These are phyloP conservation scores for Coemansia sp. DNA, from an alignment of 192 early-diverging fungal genomes.

Conservation along the genomic window DNA sequence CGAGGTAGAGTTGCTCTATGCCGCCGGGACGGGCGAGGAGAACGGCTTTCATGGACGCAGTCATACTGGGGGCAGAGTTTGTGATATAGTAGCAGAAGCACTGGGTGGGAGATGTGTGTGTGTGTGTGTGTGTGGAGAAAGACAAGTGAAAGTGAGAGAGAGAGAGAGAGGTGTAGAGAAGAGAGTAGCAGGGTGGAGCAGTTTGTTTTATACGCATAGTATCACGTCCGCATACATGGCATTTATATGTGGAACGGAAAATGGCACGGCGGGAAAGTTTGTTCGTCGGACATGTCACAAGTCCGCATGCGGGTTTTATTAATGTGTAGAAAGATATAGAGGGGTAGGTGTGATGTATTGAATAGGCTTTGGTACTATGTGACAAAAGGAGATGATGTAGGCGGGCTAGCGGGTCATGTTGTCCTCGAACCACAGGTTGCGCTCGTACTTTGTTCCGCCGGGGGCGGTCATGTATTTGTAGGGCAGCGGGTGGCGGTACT, in stretches of 20 bases:
- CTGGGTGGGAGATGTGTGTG: too few species aligned
- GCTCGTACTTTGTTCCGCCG: constrained; percentile 53
- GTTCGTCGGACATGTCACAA: too few species aligned
- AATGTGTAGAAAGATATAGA: too few species aligned
- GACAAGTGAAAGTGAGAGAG: too few species aligned
- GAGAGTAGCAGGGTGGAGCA: not conserved
- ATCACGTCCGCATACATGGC: too few species aligned
- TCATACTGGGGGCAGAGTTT: not conserved
- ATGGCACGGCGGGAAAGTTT: too few species aligned
- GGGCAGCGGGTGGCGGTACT: constrained; percentile 77
- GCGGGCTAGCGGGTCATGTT: constrained; percentile 27
- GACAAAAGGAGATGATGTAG: too few species aligned
- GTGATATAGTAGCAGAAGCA: not conserved
- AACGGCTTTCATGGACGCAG: constrained; percentile 47
- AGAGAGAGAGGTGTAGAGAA: not conserved
- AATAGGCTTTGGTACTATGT: too few species aligned
- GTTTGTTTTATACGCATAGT: not conserved
- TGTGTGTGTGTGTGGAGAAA: too few species aligned
- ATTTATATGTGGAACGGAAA: too few species aligned
- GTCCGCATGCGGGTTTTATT: too few species aligned
- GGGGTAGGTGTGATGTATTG: too few species aligned
- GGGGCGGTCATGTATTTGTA: constrained; percentile 63
- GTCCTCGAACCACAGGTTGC: constrained; percentile 55
- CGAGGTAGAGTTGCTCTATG: constrained; percentile 52
- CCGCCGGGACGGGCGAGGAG: constrained; percentile 53